Percentiles rank a stretch among this genome's conserved stretches.
These are phyloP conservation scores for Claviceps spartinae DNA, from an alignment of 2,329 filamentous ascomycete genomes.

Conservation along the genomic window DNA sequence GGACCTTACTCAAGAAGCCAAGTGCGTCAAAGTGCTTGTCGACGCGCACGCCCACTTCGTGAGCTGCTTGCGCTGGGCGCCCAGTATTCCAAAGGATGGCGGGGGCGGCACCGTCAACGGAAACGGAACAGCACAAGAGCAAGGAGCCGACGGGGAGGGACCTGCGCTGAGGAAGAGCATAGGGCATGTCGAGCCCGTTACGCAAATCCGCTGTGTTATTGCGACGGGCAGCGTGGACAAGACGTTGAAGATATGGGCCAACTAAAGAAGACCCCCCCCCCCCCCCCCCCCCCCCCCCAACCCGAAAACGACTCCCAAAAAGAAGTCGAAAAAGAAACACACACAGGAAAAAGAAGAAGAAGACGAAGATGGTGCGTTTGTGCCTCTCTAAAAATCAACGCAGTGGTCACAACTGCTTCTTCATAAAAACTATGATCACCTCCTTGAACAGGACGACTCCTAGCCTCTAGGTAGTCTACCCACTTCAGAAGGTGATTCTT, in stretches of 20 bases:
- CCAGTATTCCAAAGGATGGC: constrained; percentile 24
- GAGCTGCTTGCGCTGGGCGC: constrained; percentile 78
- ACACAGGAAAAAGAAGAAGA: too few species aligned
- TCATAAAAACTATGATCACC: too few species aligned
- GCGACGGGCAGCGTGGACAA: constrained; percentile 78
- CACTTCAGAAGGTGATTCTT: too few species aligned
- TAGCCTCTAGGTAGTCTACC: too few species aligned
- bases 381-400: too few species aligned
- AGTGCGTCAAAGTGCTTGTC: constrained; percentile 69
- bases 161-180: constrained; percentile 34
- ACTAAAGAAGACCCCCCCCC: constrained; percentile 14
- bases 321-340: neutral
- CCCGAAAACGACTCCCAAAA: too few species aligned
- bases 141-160: constrained; percentile 18
- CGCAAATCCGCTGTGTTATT: constrained; percentile 69
- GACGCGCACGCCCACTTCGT: constrained; percentile 77
- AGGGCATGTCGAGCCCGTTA: constrained; percentile 26
- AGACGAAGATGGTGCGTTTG: too few species aligned
- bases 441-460: too few species aligned
- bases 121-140: constrained; percentile 2
- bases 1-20: constrained; percentile 83
- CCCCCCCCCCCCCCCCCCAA: too few species aligned
- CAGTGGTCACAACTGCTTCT: too few species aligned
- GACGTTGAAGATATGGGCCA: constrained; percentile 66
- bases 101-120: constrained; percentile 4